phyloP scores from a whole-genome alignment of 1,284 basidiomycete species.

The Fomitopsis schrenkii region DNA sequence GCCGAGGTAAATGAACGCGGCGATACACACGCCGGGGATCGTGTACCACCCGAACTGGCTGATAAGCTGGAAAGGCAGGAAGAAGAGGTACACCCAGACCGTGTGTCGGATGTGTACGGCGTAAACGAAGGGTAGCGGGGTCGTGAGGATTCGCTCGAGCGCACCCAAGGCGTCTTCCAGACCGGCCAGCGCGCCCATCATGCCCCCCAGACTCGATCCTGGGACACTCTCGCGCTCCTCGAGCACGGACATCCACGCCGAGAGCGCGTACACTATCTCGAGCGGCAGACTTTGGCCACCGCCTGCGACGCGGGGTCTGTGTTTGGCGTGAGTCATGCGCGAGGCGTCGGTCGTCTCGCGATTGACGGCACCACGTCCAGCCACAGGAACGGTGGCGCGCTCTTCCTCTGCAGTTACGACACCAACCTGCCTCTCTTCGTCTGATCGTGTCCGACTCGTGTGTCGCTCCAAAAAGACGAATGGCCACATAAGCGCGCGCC shows the following conservation, averaged over 20 bases:
- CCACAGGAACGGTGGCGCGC: not conserved
- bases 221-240: slow-evolving; percentile 53
- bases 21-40: slow-evolving; percentile 55
- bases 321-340: slow-evolving; percentile 25
- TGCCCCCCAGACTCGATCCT: slow-evolving; percentile 45
- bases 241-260: slow-evolving; percentile 54
- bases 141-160: slow-evolving; percentile 57
- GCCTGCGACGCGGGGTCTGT: slow-evolving; percentile 33
- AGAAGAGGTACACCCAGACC: slow-evolving; percentile 66
- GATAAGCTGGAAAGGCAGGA: slow-evolving; percentile 64
- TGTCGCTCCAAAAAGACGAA: not conserved
- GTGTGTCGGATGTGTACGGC: slow-evolving; percentile 61
- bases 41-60: slow-evolving; percentile 54
- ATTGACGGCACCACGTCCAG: not conserved
- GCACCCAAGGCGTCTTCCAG: slow-evolving; percentile 56
- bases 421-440: not conserved
- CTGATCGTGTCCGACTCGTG: not conserved
- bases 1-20: slow-evolving; percentile 64
- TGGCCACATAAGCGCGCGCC: not conserved
- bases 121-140: slow-evolving; percentile 60
- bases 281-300: slow-evolving; percentile 45
- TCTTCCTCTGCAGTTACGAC: not conserved
- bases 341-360: not conserved
- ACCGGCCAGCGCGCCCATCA: slow-evolving; percentile 43
- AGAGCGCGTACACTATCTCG: slow-evolving; percentile 49